Conservation (phyloP, 176 grass and related monocot genomes). For the Zea luxurians region DNA sequence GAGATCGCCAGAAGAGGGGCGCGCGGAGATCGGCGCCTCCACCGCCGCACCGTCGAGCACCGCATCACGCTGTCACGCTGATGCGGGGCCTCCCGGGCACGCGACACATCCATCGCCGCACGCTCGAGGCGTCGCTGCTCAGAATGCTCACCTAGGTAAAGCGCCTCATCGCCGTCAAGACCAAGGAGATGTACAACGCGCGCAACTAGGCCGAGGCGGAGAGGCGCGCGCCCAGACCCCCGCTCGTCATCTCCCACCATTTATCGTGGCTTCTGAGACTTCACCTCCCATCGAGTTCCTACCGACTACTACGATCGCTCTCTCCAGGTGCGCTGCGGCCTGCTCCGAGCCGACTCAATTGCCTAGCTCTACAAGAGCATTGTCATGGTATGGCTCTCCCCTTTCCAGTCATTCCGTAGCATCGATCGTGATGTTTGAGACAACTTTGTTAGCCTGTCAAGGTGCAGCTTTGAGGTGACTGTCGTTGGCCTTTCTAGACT, state of each 20-base stretch:
- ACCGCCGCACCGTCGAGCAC: conserved; percentile 40
- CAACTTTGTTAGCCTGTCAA: conserved; percentile 75
- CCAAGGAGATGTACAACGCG: conserved; percentile 75
- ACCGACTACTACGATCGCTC: conserved; percentile 75
- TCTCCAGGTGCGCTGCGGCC: conserved; percentile 56
- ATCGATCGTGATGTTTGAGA: conserved; percentile 87
- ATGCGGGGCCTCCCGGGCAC: conserved; percentile 80
- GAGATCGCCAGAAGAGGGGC: not conserved
- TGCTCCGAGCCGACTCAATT: conserved; percentile 61
- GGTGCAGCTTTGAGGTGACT: conserved; percentile 90
- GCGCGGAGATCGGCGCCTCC: conserved; percentile 60
- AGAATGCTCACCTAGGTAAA: conserved; percentile 93
- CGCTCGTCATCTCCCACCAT: conserved; percentile 61
- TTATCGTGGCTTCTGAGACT: conserved; percentile 54
- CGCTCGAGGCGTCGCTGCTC: conserved; percentile 87
- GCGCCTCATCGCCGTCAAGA: conserved; percentile 88
- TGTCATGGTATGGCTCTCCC: conserved; percentile 58
- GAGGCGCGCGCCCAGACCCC: conserved; percentile 67
- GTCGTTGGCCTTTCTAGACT: conserved; percentile 63
- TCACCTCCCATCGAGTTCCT: conserved; percentile 67
- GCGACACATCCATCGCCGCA: conserved; percentile 84
- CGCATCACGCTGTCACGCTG: conserved; percentile 94
- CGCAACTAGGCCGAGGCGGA: conserved; percentile 72
- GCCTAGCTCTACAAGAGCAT: conserved; percentile 95
- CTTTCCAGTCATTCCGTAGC: conserved; percentile 68